A percentile compares a stretch with the other conserved stretches of the same genome.
These are phyloP conservation scores for Tephrocybe rancida DNA, from an alignment of 768 basidiomycete genomes.

Conservation along the genomic window DNA sequence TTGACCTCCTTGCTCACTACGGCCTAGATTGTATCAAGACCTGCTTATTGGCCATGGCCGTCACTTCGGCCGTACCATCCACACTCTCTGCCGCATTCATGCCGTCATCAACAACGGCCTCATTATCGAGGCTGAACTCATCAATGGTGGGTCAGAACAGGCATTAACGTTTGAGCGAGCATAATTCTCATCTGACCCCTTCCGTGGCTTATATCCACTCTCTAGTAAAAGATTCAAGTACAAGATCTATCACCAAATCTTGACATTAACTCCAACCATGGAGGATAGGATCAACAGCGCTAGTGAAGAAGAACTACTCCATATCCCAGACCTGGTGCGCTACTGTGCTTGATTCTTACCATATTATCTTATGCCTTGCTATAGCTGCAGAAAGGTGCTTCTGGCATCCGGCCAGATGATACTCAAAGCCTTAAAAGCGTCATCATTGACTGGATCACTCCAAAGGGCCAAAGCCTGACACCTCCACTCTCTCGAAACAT, in stretches of 20 bases:
- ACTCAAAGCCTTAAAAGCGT: slow-evolving; percentile 19
- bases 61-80: slow-evolving; percentile 22
- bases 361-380: neutral
- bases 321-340: slow-evolving; percentile 21
- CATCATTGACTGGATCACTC: slow-evolving; percentile 26
- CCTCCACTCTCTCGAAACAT: slow-evolving; percentile 7
- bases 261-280: no score
- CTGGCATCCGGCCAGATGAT: slow-evolving; percentile 20
- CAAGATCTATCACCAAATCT: no score
- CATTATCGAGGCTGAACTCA: slow-evolving; percentile 8
- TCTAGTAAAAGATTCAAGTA: slow-evolving; percentile 8
- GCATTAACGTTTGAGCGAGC: slow-evolving; percentile 5
- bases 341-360: neutral
- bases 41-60: slow-evolving; percentile 22
- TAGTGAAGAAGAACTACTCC: slow-evolving; percentile 17
- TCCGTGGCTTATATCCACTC: neutral
- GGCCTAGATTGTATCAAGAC: neutral
- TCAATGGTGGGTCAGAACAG: neutral
- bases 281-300: no score
- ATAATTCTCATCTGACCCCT: neutral
- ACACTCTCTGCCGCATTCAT: slow-evolving; percentile 15
- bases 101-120: slow-evolving; percentile 20
- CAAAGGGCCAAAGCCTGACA: slow-evolving; percentile 15
- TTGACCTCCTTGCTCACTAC: neutral
- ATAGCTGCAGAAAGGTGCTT: slow-evolving; percentile 26